Evolutionary conservation across 768 basidiomycete species (phyloP).

Genomic region (Lactarius sanguifluus): DNA sequence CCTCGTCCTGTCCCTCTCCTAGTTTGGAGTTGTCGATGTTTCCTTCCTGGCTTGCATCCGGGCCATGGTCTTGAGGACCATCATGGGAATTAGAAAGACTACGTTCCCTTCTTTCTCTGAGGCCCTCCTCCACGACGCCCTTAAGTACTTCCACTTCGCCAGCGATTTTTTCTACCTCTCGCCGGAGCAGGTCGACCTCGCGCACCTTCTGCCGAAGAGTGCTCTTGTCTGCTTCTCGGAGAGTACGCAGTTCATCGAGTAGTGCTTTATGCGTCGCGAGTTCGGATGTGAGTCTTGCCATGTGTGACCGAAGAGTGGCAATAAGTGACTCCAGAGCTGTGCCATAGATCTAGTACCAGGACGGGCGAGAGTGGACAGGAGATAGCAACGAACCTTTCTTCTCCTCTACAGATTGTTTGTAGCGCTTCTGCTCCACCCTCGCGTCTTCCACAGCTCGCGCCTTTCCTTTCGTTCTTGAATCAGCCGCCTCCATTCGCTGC

Average conservation of each 20-base stretch:
- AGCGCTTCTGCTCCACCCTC: slow-evolving; percentile 42
- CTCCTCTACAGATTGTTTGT: slow-evolving; percentile 79
- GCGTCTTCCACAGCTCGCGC: slow-evolving; percentile 32
- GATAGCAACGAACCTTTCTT: slow-evolving; percentile 65
- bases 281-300: slow-evolving; percentile 75
- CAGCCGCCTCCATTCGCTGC: slow-evolving; percentile 20
- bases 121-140: slow-evolving; percentile 82
- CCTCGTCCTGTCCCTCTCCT: slow-evolving; percentile 28
- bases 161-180: slow-evolving; percentile 78
- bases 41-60: not conserved
- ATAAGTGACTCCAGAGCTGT: slow-evolving; percentile 82
- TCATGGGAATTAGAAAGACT: slow-evolving; percentile 21
- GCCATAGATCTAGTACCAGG: not conserved
- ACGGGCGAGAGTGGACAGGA: not conserved
- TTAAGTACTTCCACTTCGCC: slow-evolving; percentile 87
- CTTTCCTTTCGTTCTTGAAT: slow-evolving; percentile 42
- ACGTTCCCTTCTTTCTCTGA: slow-evolving; percentile 70
- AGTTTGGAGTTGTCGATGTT: slow-evolving; percentile 23
- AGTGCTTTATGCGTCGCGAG: slow-evolving; percentile 73
- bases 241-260: slow-evolving; percentile 59
- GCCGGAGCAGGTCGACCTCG: slow-evolving; percentile 66
- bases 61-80: not conserved
- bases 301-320: slow-evolving; percentile 65
- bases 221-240: slow-evolving; percentile 62
- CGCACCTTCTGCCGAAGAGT: slow-evolving; percentile 57